Evolutionary conservation across 306 rosid species (phyloP).

Genomic region (Datisca glomerata): DNA sequence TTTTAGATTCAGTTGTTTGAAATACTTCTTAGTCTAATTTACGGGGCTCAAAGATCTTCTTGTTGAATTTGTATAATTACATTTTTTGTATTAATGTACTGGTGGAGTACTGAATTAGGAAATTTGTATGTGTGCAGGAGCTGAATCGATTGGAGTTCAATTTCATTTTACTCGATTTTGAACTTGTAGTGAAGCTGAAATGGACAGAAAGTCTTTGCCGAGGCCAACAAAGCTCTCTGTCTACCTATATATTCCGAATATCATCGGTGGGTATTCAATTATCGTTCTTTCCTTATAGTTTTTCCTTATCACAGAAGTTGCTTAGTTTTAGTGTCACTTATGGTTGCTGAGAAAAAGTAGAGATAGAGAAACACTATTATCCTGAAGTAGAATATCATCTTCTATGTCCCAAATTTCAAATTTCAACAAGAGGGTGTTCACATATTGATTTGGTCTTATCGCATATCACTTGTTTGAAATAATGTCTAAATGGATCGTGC

Average conservation of each 20-base stretch:
- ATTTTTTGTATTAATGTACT: neutral
- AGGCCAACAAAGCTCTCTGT: conserved; percentile 53
- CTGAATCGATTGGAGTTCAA: neutral
- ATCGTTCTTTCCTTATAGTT: neutral
- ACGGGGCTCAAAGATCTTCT: neutral
- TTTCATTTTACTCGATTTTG: conserved; percentile 19
- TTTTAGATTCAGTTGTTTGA: no score
- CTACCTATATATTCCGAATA: conserved; percentile 82
- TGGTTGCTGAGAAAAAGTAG: no score
- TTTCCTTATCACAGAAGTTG: neutral
- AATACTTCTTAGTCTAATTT: no score
- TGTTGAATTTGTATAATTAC: neutral
- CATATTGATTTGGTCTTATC: no score
- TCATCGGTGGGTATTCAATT: conserved; percentile 58
- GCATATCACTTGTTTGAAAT: conserved; percentile 43
- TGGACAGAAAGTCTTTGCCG: conserved; percentile 54
- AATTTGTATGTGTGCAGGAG: conserved; percentile 8
- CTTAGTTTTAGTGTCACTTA: no score
- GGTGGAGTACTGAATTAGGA: no score
- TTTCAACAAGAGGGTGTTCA: no score
- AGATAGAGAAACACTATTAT: no score
- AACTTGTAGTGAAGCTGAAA: conserved; percentile 27
- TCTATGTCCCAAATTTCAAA: no score
- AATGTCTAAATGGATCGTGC: conserved; percentile 13
- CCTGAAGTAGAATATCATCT: no score